These are phyloP conservation scores for Leccinum rimulosum DNA, from an alignment of 768 basidiomycete genomes.

Conservation along the genomic window DNA sequence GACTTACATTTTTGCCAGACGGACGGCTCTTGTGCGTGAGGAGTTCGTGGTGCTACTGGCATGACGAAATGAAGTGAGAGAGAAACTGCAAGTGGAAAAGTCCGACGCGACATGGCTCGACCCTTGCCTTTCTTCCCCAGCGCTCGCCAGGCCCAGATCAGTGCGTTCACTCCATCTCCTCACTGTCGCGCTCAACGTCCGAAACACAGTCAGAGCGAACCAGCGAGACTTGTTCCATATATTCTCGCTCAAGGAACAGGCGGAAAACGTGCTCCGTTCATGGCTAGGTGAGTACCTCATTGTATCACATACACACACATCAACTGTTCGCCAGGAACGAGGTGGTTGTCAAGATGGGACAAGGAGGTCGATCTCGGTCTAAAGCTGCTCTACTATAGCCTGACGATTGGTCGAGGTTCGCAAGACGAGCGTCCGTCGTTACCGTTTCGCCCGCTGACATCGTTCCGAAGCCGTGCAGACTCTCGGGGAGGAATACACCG, in stretches of 20 bases:
- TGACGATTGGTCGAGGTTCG: conserved; percentile 74
- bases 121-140: conserved; percentile 55
- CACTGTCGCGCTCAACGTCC: conserved; percentile 6
- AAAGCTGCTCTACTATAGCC: conserved; percentile 68
- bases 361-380: conserved; percentile 72
- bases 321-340: conserved; percentile 54
- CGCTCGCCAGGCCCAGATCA: conserved; percentile 85
- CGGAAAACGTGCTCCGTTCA: conserved; percentile 68
- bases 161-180: conserved; percentile 43
- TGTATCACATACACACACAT: not conserved
- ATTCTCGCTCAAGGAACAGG: conserved; percentile 69
- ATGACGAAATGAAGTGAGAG: conserved; percentile 13
- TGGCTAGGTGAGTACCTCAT: conserved; percentile 61
- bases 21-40: conserved; percentile 50
- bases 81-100: conserved; percentile 1
- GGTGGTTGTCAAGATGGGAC: conserved; percentile 78
- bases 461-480: conserved; percentile 63
- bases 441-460: conserved; percentile 8
- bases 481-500: conserved; percentile 89
- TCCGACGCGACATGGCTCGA: conserved; percentile 15
- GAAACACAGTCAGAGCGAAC: conserved; percentile 69
- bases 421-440: not conserved
- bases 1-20: conserved; percentile 74
- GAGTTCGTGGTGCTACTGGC: conserved; percentile 35
- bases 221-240: conserved; percentile 82